A percentile compares a stretch with the other conserved stretches of the same genome.
Evolutionary conservation across 345 rosid genomes (phyloP).

Genomic region (Salix udensis): DNA sequence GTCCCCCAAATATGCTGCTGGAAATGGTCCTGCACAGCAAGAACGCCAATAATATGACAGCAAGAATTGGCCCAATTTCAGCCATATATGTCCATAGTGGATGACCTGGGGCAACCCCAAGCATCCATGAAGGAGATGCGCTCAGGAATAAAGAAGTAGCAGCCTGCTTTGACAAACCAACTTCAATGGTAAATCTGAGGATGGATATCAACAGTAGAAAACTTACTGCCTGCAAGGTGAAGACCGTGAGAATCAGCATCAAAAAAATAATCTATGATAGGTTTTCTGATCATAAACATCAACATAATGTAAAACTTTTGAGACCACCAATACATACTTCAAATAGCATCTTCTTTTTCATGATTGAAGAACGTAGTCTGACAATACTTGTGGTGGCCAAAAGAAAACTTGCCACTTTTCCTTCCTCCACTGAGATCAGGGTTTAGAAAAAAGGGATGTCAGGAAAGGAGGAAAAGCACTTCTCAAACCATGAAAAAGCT

Average conservation of each 20-base stretch:
- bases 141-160: conserved; percentile 75
- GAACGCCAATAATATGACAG: conserved; percentile 41
- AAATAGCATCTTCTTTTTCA: conserved; percentile 44
- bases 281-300: not conserved
- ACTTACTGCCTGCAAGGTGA: conserved; percentile 52
- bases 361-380: conserved; percentile 57
- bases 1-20: conserved; percentile 26
- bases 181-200: conserved; percentile 71
- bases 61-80: conserved; percentile 55
- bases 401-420: conserved; percentile 86
- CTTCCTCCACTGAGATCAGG: conserved; percentile 80
- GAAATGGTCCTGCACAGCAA: conserved; percentile 35
- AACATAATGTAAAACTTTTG: not conserved
- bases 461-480: conserved; percentile 12
- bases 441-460: not conserved
- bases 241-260: conserved; percentile 15
- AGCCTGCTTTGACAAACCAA: conserved; percentile 92
- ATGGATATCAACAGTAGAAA: conserved; percentile 59
- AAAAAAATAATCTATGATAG: conserved; percentile 4
- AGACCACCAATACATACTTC: conserved; percentile 50
- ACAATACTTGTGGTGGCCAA: conserved; percentile 76
- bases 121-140: conserved; percentile 68
- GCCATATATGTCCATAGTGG: conserved; percentile 41
- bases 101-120: conserved; percentile 51
- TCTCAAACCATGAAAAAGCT: conserved; percentile 1